Evolutionary conservation across 176 grass and related monocot genomes (phyloP), one percentile per base, ranked within the genome.

Genomic region (Alopecurus myosuroides): DNA sequence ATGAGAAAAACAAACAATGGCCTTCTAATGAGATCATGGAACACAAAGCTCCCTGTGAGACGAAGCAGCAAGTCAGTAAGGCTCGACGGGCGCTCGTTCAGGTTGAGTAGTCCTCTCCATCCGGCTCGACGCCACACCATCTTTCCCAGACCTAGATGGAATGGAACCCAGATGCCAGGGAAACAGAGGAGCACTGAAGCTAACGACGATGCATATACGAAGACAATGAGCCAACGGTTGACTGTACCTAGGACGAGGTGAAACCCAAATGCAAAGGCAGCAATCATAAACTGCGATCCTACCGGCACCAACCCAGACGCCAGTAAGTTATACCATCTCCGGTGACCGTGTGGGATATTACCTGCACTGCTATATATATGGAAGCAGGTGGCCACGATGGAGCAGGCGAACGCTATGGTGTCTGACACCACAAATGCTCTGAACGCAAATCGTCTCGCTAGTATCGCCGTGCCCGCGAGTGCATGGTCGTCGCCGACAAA

Each of bases 381-480:
- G 58, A 61, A 82, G 26, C 77, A 51, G 10, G 79, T 74, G 53
- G 71, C 71, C 0, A 80, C 7, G 51, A 74, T 34, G 1, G 89
- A 90, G 18, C 11, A 80, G 20, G 74, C 0, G 35, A 87, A 87
- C 0, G 79, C 84, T 29, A 69, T 10, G 1, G 55, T 12, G 57
- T 87, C 29, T 2, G 79, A 51, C 2, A 68, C 39, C 7, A 87
- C 76, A 39, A 90, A 90, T 5, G 84, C 79, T 23, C 58, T 74
- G 52, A 90, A 90, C 0, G 39, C 33, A 23, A 72, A 79, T 10
- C 64, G 51, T 3, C 26, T 23, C 1, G 70, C 69, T 1, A 86
- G 46, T 37, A 56, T 42, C 0, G 84, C 61, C 4, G 78, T 64
- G 9, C 84, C 79, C 12, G 53, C 63, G 0, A 4, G 36, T 0